These are phyloP conservation scores for Globisporangium abappressorium DNA, from an alignment of 352 stramenopile species.

Conservation along the genomic window DNA sequence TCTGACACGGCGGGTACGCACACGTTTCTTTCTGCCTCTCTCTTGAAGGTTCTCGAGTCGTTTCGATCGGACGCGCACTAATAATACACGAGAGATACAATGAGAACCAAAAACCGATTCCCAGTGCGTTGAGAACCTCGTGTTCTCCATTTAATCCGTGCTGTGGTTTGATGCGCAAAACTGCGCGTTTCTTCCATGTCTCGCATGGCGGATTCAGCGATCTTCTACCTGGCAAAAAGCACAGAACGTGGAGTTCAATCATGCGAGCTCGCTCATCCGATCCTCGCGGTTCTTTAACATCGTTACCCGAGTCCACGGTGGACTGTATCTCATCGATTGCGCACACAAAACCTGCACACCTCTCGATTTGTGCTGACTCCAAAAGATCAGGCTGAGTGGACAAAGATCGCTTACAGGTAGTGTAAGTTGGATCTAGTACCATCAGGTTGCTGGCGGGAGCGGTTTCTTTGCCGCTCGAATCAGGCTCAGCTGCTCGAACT, in stretches of 20 bases:
- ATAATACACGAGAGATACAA: slow-evolving; percentile 6
- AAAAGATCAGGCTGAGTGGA: neutral
- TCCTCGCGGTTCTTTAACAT: neutral
- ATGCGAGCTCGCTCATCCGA: neutral
- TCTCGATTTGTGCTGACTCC: slow-evolving; percentile 2
- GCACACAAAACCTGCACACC: slow-evolving; percentile 9
- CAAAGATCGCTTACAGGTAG: neutral
- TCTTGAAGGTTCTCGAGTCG: slow-evolving; percentile 7
- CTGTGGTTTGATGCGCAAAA: neutral
- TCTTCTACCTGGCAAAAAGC: slow-evolving; percentile 1
- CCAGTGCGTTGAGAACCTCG: neutral
- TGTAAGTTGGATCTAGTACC: neutral
- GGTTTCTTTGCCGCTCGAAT: slow-evolving; percentile 60
- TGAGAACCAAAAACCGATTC: slow-evolving; percentile 2
- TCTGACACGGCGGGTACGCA: neutral
- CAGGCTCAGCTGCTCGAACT: slow-evolving; percentile 63
- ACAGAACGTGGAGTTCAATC: slow-evolving; percentile 2
- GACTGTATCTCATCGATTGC: slow-evolving; percentile 4
- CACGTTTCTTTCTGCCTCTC: neutral
- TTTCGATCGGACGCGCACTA: slow-evolving; percentile 3
- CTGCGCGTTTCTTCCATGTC: neutral
- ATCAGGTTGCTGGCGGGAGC: neutral
- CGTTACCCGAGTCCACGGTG: neutral
- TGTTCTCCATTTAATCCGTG: slow-evolving; percentile 6
- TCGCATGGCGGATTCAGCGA: slow-evolving; percentile 8